Conservation (phyloP, 768 basidiomycete genomes). For the Lactifluus subvellereus region DNA sequence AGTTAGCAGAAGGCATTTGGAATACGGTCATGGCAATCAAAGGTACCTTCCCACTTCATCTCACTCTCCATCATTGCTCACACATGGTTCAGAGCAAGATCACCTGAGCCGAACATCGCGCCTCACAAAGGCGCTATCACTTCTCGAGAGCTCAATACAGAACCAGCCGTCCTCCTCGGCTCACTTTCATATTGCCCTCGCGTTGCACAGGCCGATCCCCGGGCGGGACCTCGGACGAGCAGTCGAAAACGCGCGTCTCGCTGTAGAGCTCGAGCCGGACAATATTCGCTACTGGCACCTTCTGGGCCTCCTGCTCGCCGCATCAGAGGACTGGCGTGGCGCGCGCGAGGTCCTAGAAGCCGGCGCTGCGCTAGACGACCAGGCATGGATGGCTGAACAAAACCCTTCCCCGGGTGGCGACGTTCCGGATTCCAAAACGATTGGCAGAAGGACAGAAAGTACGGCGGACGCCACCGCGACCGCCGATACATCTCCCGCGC, state of each 20-base stretch:
- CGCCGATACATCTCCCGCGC: neutral
- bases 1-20: conserved; percentile 70
- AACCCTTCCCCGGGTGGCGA: conserved; percentile 1
- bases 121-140: conserved; percentile 50
- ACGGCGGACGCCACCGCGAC: neutral
- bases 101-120: conserved; percentile 51
- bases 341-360: conserved; percentile 72
- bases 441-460: conserved; percentile 1
- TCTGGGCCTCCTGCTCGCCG: conserved; percentile 74
- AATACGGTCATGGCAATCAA: conserved; percentile 60
- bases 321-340: conserved; percentile 71
- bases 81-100: conserved; percentile 52
- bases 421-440: conserved; percentile 6
- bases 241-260: conserved; percentile 55
- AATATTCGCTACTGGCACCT: conserved; percentile 86
- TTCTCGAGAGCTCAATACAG: conserved; percentile 46
- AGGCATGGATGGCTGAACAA: conserved; percentile 31
- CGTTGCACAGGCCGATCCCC: conserved; percentile 57
- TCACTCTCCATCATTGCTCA: neutral
- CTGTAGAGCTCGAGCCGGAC: conserved; percentile 63
- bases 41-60: conserved; percentile 40
- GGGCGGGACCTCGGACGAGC: conserved; percentile 64
- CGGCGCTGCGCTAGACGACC: conserved; percentile 53
- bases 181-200: conserved; percentile 78
- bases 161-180: conserved; percentile 48